Evolutionary conservation across 83 land plant species (phyloP).

Genomic region (Picea abies): DNA sequence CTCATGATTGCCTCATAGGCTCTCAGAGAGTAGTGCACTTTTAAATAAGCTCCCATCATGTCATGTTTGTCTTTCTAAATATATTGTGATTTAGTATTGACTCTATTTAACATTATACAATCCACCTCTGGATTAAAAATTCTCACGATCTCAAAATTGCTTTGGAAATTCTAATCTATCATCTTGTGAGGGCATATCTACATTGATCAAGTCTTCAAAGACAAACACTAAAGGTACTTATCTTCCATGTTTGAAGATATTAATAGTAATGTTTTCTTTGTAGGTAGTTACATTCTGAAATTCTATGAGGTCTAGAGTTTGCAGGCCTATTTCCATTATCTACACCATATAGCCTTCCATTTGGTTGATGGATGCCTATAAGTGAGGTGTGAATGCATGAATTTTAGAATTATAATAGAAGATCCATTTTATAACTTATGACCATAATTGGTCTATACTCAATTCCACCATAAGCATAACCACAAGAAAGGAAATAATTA

Average conservation of each 20-base stretch:
- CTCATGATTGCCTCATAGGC: conserved; percentile 52
- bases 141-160: conserved; percentile 49
- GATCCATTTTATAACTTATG: no score
- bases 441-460: no score
- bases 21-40: conserved; percentile 48
- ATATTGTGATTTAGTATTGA: neutral
- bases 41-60: neutral
- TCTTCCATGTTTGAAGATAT: neutral
- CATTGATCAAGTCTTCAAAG: conserved; percentile 63
- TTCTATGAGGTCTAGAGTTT: neutral
- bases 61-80: neutral
- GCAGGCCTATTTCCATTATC: neutral
- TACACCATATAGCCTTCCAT: no score
- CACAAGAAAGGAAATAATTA: no score
- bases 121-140: conserved; percentile 67
- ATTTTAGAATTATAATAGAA: no score
- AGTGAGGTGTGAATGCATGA: no score
- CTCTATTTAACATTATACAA: conserved; percentile 22
- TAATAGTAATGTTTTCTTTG: neutral
- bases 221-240: conserved; percentile 62
- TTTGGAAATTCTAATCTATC: conserved; percentile 57
- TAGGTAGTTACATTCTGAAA: neutral
- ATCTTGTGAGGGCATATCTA: conserved; percentile 53
- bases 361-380: no score
- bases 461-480: no score